Evolutionary conservation across 2,329 filamentous ascomycete species (phyloP).

Genomic region (Pseudogymnoascus sp.): DNA sequence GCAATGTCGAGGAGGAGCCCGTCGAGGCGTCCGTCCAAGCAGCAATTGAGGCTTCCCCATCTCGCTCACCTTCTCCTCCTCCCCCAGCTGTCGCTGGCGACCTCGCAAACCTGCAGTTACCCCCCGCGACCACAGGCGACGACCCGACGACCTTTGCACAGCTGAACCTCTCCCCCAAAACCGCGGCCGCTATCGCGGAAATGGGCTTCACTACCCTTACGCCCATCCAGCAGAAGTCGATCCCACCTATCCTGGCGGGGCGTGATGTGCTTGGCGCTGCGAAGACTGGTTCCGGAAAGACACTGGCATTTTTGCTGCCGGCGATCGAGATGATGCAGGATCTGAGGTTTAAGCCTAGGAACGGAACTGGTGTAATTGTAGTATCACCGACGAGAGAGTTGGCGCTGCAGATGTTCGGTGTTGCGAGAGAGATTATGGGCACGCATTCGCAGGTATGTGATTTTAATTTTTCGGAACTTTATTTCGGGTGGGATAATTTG

Average conservation of each 20-base stretch:
- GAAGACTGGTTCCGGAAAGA: constrained; percentile 95
- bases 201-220: constrained; percentile 98
- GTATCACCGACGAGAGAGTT: constrained; percentile 90
- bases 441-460: constrained; percentile 62
- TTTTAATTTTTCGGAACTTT: neutral
- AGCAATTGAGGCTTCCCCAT: neutral
- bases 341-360: constrained; percentile 87
- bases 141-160: constrained; percentile 55
- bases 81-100: neutral
- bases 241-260: constrained; percentile 80
- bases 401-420: constrained; percentile 91
- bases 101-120: constrained; percentile 21
- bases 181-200: constrained; percentile 69
- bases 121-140: constrained; percentile 41
- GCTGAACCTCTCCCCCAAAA: constrained; percentile 78
- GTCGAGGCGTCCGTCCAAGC: neutral
- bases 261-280: constrained; percentile 90
- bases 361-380: constrained; percentile 85
- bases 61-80: neutral
- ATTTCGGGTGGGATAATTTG: neutral
- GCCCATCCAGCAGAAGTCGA: constrained; percentile 79
- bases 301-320: constrained; percentile 86
- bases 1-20: constrained; percentile 1
- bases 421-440: constrained; percentile 85
- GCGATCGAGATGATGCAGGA: constrained; percentile 88